These are phyloP conservation scores for Talaromyces pinophilus DNA, from an alignment of 2,329 filamentous ascomycete species.

Conservation along the genomic window DNA sequence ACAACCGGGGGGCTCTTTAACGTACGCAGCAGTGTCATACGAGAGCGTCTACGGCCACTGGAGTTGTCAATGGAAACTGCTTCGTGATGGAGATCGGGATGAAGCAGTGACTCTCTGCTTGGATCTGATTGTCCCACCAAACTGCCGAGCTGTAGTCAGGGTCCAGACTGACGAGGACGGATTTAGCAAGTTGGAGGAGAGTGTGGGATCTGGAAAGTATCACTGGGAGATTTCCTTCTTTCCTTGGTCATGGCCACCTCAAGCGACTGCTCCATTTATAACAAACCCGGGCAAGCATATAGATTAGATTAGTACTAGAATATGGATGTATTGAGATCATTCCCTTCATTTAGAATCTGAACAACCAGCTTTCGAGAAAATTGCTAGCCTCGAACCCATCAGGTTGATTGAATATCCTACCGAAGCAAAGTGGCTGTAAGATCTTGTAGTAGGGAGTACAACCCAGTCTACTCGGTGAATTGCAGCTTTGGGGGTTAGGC, in stretches of 20 bases:
- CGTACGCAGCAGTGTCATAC: neutral
- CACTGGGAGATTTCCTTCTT: neutral
- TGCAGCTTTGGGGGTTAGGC: neutral
- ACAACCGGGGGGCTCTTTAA: neutral
- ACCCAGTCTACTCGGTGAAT: neutral
- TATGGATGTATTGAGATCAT: neutral
- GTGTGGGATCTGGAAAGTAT: slow-evolving; percentile 4
- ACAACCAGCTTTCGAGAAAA: neutral
- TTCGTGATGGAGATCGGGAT: neutral
- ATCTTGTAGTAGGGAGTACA: neutral
- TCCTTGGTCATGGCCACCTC: slow-evolving; percentile 4
- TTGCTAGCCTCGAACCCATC: neutral
- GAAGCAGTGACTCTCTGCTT: neutral
- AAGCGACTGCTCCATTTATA: neutral
- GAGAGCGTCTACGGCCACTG: neutral
- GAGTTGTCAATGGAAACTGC: neutral
- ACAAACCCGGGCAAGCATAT: slow-evolving; percentile 4
- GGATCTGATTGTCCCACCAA: neutral
- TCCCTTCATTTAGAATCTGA: neutral
- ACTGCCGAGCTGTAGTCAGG: neutral
- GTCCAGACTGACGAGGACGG: neutral
- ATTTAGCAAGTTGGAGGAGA: neutral
- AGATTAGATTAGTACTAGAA: neutral
- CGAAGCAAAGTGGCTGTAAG: neutral
- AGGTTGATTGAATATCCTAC: neutral